Evolutionary conservation across 2,329 filamentous ascomycete species (phyloP).

Genomic region (Xylariaceae sp.): DNA sequence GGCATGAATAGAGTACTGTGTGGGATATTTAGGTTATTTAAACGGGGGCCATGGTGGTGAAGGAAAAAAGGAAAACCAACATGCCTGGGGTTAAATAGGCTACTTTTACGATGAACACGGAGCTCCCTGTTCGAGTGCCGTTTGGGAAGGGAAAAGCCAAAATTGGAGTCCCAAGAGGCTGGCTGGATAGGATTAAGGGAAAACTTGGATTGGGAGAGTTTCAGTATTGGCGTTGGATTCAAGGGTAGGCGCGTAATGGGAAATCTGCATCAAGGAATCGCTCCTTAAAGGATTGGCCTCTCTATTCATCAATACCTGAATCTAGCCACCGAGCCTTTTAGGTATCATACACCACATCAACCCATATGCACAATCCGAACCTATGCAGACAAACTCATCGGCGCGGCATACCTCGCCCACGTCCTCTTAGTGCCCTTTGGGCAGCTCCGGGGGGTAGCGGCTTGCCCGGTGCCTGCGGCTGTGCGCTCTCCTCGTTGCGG

Average conservation of each 20-base stretch:
- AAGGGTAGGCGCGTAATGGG: not conserved
- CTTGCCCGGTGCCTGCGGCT: constrained; percentile 79
- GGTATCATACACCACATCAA: constrained; percentile 28
- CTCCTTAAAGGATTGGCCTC: constrained; percentile 10
- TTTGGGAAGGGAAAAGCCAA: no score
- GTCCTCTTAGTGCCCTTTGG: constrained; percentile 82
- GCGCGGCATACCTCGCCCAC: constrained; percentile 89
- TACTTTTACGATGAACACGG: not conserved
- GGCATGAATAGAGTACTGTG: no score
- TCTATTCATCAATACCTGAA: constrained; percentile 28
- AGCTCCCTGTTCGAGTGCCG: no score
- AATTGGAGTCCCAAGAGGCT: no score
- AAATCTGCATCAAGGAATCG: not conserved
- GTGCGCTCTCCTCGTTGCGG: constrained; percentile 91
- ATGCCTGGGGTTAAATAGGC: no score
- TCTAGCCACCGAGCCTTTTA: constrained; percentile 25
- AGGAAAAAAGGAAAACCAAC: no score
- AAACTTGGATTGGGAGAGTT: no score
- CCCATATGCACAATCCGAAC: constrained; percentile 3
- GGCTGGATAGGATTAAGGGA: no score
- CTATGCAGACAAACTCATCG: constrained; percentile 53
- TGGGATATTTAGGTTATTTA: no score
- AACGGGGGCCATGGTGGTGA: no score
- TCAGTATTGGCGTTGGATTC: no score
- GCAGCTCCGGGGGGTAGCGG: constrained; percentile 81